Evolutionary conservation across 352 stramenopile genomes (phyloP), one percentile per base, ranked within the genome.

Genomic region (Phytophthora parvispora): DNA sequence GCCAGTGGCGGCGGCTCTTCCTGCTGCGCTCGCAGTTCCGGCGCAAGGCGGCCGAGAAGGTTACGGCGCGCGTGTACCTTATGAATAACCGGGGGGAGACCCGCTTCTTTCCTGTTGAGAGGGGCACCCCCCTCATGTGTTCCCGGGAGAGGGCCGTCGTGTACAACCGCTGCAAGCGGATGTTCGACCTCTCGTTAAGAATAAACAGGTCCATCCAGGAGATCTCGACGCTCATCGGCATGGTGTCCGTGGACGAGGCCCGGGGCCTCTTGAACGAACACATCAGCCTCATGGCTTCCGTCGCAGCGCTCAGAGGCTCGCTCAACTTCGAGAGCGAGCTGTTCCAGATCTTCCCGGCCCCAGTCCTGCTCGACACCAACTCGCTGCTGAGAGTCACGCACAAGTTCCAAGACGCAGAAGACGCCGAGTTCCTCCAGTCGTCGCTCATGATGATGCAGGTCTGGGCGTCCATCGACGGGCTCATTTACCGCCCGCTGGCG

Each of bases 191-290:
- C 42, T 96, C 89, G 55, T 75, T 95, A 74, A 84, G 87, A 57
- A 95, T 96, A 78, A 96, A 95, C 47, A 72, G 87, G 6, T 96
- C 89, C 13, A 93, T 96, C 68, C 89, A 95, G 55, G 87, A 96
- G 45, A 94, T 96, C 66, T 95, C 89, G 71, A 82, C 86, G 56
- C 68, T 96, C 1, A 91, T 94, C 29, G 87, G 84, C 40, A 89
- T 95, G 75, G 82, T 95, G 20, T 94, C 87, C 0, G 75, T 94
- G 13, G 86, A 94, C 45, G 89, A 95, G 59, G 87, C 87, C 8
- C 72, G 89, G 3, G 83, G 84, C 0, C 52, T 96, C 18, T 74
- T 96, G n/a, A 92, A 92, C 29, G 87, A 96, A 57, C 87, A 95
- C 51, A 92, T 96, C 42, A 89, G 89, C 64, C 76, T 95, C 52